Evolutionary conservation across 2,329 filamentous ascomycete genomes (phyloP).

Genomic region (Sarocladium strictum): DNA sequence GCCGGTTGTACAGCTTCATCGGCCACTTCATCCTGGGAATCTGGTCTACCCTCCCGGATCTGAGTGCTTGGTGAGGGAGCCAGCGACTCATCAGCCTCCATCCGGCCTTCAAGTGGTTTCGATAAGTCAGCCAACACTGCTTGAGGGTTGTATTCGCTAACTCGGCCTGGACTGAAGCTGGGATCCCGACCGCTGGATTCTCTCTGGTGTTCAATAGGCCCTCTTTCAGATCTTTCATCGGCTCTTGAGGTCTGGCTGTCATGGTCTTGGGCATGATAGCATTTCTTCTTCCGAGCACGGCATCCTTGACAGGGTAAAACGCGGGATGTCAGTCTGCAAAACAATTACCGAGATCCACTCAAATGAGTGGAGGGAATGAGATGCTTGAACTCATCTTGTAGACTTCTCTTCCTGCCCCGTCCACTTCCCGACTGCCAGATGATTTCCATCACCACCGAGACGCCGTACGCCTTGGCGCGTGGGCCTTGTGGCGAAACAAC

Average conservation of each 20-base stretch:
- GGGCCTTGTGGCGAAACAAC: too few relatives aligned
- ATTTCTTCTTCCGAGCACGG: constrained; percentile 15
- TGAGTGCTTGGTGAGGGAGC: background rate
- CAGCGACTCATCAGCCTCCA: background rate
- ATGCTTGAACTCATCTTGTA: constrained; percentile 13
- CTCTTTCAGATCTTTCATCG: background rate
- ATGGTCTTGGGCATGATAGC: constrained; percentile 12
- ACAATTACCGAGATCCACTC: too few relatives aligned
- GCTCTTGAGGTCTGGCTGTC: background rate
- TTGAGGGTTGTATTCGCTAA: constrained; percentile 17
- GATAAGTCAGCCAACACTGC: constrained; percentile 15
- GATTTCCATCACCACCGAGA: constrained; percentile 10
- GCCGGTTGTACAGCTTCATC: background rate
- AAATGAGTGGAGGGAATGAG: too few relatives aligned
- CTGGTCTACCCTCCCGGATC: too few relatives aligned
- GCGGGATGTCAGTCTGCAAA: background rate
- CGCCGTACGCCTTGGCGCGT: background rate
- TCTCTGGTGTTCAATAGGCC: too few relatives aligned
- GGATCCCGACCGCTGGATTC: constrained; percentile 7
- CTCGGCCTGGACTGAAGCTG: constrained; percentile 11
- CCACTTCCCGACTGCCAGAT: constrained; percentile 11
- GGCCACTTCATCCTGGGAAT: background rate
- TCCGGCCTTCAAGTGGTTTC: background rate
- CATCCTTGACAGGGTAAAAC: constrained; percentile 14
- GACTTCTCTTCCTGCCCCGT: constrained; percentile 10